Conservation (phyloP, 495 filamentous ascomycete species). For the Neurospora africana region DNA sequence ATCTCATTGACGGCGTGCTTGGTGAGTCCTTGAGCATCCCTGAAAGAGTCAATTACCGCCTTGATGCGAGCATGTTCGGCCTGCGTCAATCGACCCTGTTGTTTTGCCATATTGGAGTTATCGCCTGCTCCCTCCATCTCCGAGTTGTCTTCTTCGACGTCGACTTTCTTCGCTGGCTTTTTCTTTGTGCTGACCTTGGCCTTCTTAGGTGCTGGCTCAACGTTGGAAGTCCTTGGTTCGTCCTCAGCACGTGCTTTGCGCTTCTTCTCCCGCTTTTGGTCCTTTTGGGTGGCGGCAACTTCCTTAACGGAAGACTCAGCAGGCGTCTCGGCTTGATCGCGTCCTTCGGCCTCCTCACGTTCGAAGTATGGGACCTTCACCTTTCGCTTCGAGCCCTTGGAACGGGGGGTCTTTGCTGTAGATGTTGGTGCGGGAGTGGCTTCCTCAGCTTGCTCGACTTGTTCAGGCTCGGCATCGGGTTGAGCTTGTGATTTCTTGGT, state of each 20-base stretch:
- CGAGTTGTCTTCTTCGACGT: background rate
- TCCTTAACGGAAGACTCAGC: background rate
- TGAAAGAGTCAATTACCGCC: constrained; percentile 26
- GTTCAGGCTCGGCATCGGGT: background rate
- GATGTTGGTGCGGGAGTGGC: background rate
- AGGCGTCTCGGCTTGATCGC: background rate
- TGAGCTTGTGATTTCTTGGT: background rate
- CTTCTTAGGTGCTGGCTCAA: background rate
- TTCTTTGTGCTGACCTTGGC: background rate
- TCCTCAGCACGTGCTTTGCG: background rate
- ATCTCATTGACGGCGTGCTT: constrained; percentile 27
- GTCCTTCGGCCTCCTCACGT: background rate
- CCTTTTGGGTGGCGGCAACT: background rate
- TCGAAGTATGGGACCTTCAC: background rate
- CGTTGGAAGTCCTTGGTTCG: background rate
- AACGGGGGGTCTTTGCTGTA: background rate
- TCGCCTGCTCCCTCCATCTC: background rate
- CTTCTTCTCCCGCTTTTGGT: background rate
- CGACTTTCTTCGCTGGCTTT: background rate
- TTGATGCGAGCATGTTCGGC: constrained; percentile 24
- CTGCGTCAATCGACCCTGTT: background rate
- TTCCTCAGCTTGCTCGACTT: background rate
- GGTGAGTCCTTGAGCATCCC: constrained; percentile 26
- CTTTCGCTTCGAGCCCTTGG: background rate
- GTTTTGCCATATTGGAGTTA: background rate